Base-by-base conservation (phyloP, 140 eudicot species). In the Anethum foeniculum region DNA sequence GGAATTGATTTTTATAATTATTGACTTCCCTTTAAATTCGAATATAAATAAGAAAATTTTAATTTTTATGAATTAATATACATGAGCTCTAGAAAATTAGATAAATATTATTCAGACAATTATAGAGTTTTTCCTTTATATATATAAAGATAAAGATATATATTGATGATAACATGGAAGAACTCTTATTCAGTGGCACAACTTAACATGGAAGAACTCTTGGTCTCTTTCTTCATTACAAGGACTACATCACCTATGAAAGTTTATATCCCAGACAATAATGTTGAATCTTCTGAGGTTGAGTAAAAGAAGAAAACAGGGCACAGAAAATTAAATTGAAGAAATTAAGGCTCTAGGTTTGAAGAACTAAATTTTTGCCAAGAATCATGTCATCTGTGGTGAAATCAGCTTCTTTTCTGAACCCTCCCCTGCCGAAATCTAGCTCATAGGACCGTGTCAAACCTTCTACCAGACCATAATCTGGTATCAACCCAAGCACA, bases 341-440 rank as follows among this genome's bases (percentile, higher is more conserved):
- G 14, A 48, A 82, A 16, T 7, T 2, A 44, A 1, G 11, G 25
- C 15, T 49, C 83, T 85, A 81, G 85, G 19, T 82, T 80, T 82
- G 86, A 75, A 87, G 90, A 77, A 90, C 97, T 68, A 90, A 91
- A 79, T 82, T 85, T 89, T 94, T 94, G 39, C 95, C 97, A 77
- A 94, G 97, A 84, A 94, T 87, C 27, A 94, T 86, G 88, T 94
- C 98, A 80, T 94, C 98, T 28, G 98, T 94, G 30, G 86, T 72
- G 91, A 94, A 94, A 87, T 94, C 97, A 32, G 98, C 98, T 82
- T 67, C 97, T 88, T 94, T 94, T 78, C 98, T 88, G 85, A 88
- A 94, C 30, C 93, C 90, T 83, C 98, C 98, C 68, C 98, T 87
- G 14, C 96, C 97, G 58, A 88, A 94, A 81, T 94, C 98, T 25